A percentile compares a stretch with the other conserved stretches of the same genome.
Evolutionary conservation across 192 early-diverging fungal genomes (phyloP).

Genomic region (Rhizophlyctis rosea): DNA sequence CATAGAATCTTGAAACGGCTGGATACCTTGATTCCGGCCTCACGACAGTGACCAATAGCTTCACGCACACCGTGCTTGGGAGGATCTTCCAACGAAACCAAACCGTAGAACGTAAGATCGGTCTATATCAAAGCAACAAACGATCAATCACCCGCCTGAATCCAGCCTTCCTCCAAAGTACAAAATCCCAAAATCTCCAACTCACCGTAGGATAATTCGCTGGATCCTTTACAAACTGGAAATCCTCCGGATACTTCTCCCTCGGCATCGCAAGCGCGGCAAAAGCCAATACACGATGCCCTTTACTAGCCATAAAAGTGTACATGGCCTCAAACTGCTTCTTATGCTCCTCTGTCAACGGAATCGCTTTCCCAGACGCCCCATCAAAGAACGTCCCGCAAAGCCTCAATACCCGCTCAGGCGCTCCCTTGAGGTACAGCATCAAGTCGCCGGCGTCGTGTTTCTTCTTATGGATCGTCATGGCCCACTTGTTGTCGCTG

Average conservation of each 20-base stretch:
- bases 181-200: background rate
- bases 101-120: constrained; percentile 36
- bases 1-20: no score
- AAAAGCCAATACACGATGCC: constrained; percentile 93
- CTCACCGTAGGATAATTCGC: constrained; percentile 65
- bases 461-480: constrained; percentile 80
- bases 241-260: constrained; percentile 66
- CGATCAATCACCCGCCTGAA: background rate
- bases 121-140: constrained; percentile 1
- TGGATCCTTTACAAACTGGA: constrained; percentile 71
- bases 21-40: constrained; percentile 75
- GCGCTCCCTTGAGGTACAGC: constrained; percentile 91
- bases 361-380: constrained; percentile 44
- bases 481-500: constrained; percentile 89
- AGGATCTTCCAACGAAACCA: constrained; percentile 91
- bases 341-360: constrained; percentile 67
- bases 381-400: constrained; percentile 74
- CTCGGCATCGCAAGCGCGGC: constrained; percentile 72
- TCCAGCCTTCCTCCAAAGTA: background rate
- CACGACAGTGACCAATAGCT: constrained; percentile 88
- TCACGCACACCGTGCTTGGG: constrained; percentile 99
- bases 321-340: constrained; percentile 73
- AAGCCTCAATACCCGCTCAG: constrained; percentile 82
- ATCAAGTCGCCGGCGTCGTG: constrained; percentile 68
- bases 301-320: constrained; percentile 84